Evolutionary conservation across 345 rosid species (phyloP), one percentile per base, ranked within the genome.

Genomic region (Diplotaxis tenuifolia): DNA sequence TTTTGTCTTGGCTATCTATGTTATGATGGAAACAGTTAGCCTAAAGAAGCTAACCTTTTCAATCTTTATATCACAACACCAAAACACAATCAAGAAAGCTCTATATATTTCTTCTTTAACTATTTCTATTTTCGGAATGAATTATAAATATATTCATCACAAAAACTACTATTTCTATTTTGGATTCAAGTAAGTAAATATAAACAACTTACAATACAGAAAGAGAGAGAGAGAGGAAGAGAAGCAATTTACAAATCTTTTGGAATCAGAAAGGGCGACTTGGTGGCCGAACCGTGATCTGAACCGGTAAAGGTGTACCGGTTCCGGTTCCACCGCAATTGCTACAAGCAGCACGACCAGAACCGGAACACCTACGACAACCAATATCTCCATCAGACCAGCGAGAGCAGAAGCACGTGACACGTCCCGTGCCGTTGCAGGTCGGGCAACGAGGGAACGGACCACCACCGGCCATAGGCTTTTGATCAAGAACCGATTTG

Each of bases 341-440:
- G 74, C 69, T 84, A 65, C 98, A 91, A 28, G 82, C 78, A 83
- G 65, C 86, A 29, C 93, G 91, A 62, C 98, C 96, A 2, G 98
- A 94, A 60, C 98, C 97, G 5, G 97, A 78, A 67, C 97, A 91
- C 38, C 87, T 85, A 40, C 95, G 83, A 80, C 98, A 94, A 0
- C 98, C 98, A 7, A 78, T 80, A 59, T 94, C 97, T 7, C 95
- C 93, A 54, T 94, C 98, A 32, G 98, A 91, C 98, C 98, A 94
- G 0, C 95, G 84, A 3, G 91, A 77, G 52, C 98, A 94, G 20
- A 89, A 54, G 52, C 98, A 94, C 0, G 83, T 15, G 72, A 94
- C 88, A 45, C 91, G 86, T 53, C 98, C 97, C 12, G 97, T 85
- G 0, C 98, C 97, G 81, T 91, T 89, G 80, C 98, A 94, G 16